These are phyloP conservation scores for Ophiosphaerella korrae DNA, from an alignment of 2,329 filamentous ascomycete species.

Conservation along the genomic window DNA sequence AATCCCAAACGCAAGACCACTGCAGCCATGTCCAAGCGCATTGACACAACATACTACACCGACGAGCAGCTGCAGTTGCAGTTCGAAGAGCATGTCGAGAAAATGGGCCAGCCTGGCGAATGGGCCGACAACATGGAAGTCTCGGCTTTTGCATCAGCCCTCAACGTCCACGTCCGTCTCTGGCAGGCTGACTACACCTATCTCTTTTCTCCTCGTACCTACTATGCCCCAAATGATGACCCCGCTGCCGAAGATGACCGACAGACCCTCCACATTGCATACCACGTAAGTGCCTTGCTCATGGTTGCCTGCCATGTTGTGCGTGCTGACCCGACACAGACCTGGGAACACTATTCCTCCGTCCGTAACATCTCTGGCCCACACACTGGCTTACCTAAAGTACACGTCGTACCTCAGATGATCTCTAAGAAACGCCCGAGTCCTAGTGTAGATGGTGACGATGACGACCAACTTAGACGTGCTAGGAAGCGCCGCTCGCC, in stretches of 20 bases:
- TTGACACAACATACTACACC: slow-evolving; percentile 55
- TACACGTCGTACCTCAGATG: slow-evolving; percentile 41
- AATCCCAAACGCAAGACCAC: slow-evolving; percentile 62
- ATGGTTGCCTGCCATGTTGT: background rate
- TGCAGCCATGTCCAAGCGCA: slow-evolving; percentile 49
- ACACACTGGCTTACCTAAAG: slow-evolving; percentile 60
- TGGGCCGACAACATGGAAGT: slow-evolving; percentile 73
- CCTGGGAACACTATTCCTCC: slow-evolving; percentile 70
- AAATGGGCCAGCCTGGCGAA: slow-evolving; percentile 64
- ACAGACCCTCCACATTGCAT: slow-evolving; percentile 62
- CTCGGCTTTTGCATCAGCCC: slow-evolving; percentile 67
- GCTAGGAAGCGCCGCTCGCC: slow-evolving; percentile 60
- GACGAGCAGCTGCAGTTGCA: slow-evolving; percentile 58
- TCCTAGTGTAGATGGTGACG: slow-evolving; percentile 57
- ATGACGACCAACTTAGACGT: slow-evolving; percentile 54
- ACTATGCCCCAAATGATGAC: slow-evolving; percentile 28
- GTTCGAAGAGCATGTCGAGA: slow-evolving; percentile 61
- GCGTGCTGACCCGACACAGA: slow-evolving; percentile 49
- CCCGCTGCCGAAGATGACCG: slow-evolving; percentile 42
- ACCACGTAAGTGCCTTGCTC: slow-evolving; percentile 58
- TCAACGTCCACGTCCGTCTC: slow-evolving; percentile 66
- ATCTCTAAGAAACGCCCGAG: slow-evolving; percentile 54
- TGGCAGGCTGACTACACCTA: slow-evolving; percentile 61
- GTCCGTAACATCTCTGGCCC: slow-evolving; percentile 65
- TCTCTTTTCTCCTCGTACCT: slow-evolving; percentile 53